These are phyloP conservation scores for Pyrrhoderma noxium DNA, from an alignment of 1,284 basidiomycete genomes.

Conservation along the genomic window DNA sequence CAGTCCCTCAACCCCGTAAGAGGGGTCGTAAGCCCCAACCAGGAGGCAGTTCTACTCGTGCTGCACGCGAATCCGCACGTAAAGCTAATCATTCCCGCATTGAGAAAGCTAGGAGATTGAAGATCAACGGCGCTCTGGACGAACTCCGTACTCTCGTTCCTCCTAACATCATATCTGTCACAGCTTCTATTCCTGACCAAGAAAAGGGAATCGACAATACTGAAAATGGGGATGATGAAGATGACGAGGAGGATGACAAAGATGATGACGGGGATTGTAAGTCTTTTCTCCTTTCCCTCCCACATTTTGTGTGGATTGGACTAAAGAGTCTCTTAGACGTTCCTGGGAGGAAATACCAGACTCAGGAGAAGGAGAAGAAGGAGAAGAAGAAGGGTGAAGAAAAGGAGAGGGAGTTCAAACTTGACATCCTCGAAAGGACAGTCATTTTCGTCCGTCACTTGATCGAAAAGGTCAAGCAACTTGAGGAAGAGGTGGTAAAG, in stretches of 20 bases:
- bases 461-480: constrained; percentile 26
- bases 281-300: not conserved
- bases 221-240: constrained; percentile 20
- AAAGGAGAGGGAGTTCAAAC: constrained; percentile 71
- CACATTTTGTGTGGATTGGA: too few relatives aligned
- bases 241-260: constrained; percentile 24
- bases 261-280: not conserved
- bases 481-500: not conserved
- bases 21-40: constrained; percentile 58
- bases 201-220: constrained; percentile 21
- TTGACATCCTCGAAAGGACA: constrained; percentile 70
- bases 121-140: constrained; percentile 75
- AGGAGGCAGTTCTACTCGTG: constrained; percentile 50
- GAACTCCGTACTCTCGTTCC: constrained; percentile 62
- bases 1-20: constrained; percentile 23
- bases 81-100: constrained; percentile 80
- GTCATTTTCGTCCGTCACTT: constrained; percentile 64
- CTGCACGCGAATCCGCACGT: constrained; percentile 67
- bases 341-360: too few relatives aligned
- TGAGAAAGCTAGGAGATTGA: constrained; percentile 74
- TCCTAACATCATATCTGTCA: constrained; percentile 35
- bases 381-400: constrained; percentile 29
- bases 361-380: not conserved
- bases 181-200: too few relatives aligned
- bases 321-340: too few relatives aligned